These are phyloP conservation scores for Onygenales sp. DNA, from an alignment of 2,329 filamentous ascomycete genomes.

Conservation along the genomic window DNA sequence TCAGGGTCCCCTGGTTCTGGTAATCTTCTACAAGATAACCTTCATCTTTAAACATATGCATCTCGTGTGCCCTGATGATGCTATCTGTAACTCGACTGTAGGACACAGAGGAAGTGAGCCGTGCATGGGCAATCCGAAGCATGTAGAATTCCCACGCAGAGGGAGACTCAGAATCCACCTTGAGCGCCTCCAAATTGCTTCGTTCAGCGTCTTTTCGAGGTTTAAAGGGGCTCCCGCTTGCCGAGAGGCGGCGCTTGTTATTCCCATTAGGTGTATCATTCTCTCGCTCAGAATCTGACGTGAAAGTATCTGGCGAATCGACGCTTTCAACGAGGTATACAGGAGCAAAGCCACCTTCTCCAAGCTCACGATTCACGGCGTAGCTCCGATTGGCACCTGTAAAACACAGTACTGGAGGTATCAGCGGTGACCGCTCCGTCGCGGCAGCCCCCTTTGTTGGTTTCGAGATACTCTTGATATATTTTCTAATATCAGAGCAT, in stretches of 20 bases:
- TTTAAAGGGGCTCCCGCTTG: constrained; percentile 16
- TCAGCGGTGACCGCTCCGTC: constrained; percentile 49
- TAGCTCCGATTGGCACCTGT: constrained; percentile 58
- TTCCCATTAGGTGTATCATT: constrained; percentile 37
- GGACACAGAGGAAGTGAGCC: constrained; percentile 53
- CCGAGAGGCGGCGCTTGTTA: constrained; percentile 41
- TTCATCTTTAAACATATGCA: constrained; percentile 86
- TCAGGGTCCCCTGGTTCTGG: constrained; percentile 77
- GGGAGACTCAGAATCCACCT: constrained; percentile 78
- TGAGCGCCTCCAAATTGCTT: constrained; percentile 71
- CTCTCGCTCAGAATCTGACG: constrained; percentile 25
- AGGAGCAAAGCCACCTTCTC: constrained; percentile 87
- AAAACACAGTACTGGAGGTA: constrained; percentile 60
- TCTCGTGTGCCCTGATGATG: constrained; percentile 73
- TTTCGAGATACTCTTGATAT: constrained; percentile 57
- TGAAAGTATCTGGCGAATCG: constrained; percentile 37
- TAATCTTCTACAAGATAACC: constrained; percentile 83
- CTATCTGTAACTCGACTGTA: constrained; percentile 62
- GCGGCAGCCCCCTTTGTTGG: constrained; percentile 28
- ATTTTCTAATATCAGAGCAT: constrained; percentile 70
- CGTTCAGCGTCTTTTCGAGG: constrained; percentile 21
- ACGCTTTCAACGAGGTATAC: constrained; percentile 83
- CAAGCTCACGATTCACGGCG: constrained; percentile 73
- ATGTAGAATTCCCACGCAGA: constrained; percentile 95
- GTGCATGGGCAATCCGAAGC: constrained; percentile 69